Evolutionary conservation across 2,329 filamentous ascomycete genomes (phyloP).

Genomic region (Fusarium veterinarium): DNA sequence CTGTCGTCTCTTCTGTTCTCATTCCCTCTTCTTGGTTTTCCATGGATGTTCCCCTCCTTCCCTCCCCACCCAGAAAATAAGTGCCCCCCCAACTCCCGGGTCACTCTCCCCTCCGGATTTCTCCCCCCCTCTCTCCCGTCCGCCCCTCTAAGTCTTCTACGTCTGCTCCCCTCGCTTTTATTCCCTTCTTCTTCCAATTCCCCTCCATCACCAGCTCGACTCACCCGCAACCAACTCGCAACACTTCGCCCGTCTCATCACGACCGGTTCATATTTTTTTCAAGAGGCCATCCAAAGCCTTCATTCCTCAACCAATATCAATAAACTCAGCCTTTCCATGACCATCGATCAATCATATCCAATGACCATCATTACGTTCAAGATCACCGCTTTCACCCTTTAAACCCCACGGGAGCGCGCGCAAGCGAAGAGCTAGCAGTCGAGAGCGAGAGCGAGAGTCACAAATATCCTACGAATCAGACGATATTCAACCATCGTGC

Average conservation of each 20-base stretch:
- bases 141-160: constrained; percentile 45
- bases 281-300: constrained; percentile 49
- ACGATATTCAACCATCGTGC: constrained; percentile 71
- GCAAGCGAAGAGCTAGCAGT: constrained; percentile 66
- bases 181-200: constrained; percentile 43
- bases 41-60: constrained; percentile 42
- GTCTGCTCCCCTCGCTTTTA: constrained; percentile 45
- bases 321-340: constrained; percentile 55
- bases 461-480: constrained; percentile 48
- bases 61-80: constrained; percentile 45
- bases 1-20: constrained; percentile 3
- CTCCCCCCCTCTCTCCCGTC: constrained; percentile 39
- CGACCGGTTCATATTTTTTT: constrained; percentile 36
- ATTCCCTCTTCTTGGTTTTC: constrained; percentile 39
- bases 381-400: constrained; percentile 73
- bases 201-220: constrained; percentile 38
- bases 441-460: constrained; percentile 51
- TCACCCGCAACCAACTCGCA: constrained; percentile 43
- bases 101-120: constrained; percentile 43
- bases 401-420: constrained; percentile 76
- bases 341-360: constrained; percentile 55
- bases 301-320: constrained; percentile 37
- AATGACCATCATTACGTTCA: constrained; percentile 65
- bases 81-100: constrained; percentile 41
- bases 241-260: constrained; percentile 46